Evolutionary conservation across 2,329 filamentous ascomycete species (phyloP), one percentile per base, ranked within the genome.

Genomic region (Epichloe uncinata): DNA sequence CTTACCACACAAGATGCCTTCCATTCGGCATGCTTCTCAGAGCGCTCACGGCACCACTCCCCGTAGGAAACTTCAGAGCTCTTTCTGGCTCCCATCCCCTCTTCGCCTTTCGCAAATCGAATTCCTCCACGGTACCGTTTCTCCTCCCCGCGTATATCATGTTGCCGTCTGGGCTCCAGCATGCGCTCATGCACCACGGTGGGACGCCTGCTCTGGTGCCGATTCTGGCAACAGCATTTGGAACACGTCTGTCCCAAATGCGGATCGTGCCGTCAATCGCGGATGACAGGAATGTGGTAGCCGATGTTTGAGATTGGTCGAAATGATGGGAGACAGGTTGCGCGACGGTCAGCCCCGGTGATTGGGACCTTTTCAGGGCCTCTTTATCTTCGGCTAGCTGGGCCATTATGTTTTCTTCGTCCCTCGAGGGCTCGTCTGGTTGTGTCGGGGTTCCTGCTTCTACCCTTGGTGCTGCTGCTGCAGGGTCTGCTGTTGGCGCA

Each of bases 151-250:
- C 90, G 67, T 95, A 98, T 59, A 98, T 90, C 66, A 81, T 88
- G 67, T 97, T 97, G 13, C 93, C 93, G 63, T 96, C 87, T 0
- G 89, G 89, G 49, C 85, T 91, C 93, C 93, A 98, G 69, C 89
- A 95, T 1, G 89, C 88, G 56, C 87, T 90, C 82, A 95, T 96
- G 66, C 91, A 97, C 91, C 91, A 98, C 0, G 91, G 93, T 1
- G 93, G 91, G 0, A 88, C 86, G 16, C 82, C 81, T 11, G 81
- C 78, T 11, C 82, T 74, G 16, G 85, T 87, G 1, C 75, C 73
- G 50, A 97, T 91, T 30, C 83, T 81, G 3, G 93, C 89, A 2
- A 95, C 75, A 0, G 91, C 85, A 36, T 84, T 77, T 1, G 78
- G 78, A 54, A 85, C 79, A 18, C 93, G 81, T 3, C 84, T 74